Evolutionary conservation across 2,329 filamentous ascomycete species (phyloP), one percentile per base, ranked within the genome.

Genomic region (Hymenoscyphus occultus): DNA sequence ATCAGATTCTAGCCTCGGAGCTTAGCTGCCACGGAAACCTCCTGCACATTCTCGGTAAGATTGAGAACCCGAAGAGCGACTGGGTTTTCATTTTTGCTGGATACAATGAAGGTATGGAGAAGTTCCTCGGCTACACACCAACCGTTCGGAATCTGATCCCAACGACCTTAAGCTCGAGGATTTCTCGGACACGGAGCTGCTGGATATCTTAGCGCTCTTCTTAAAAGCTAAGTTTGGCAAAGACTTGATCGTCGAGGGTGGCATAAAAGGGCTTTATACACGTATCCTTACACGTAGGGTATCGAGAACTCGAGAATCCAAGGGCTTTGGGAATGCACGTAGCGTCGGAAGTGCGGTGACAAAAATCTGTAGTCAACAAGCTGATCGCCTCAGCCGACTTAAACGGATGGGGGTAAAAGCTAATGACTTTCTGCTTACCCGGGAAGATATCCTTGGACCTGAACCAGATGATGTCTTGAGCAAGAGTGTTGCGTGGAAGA

Each of bases 371-470:
- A 42, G 39, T 22, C 59, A 28, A 5, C 59, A 61, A 56, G 42
- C 59, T 12, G 40, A 61, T 5, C 59, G 59, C 6, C 2, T 56
- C 22, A 16, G 2, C 1, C 16, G 28, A 28, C 16, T 2, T 3
- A 2, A 9, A 56, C 3, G 31, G 7, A 19, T 5, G 45, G 14
- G 45, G 5, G 3, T 5, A 9, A 14, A 10, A 19, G 3, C 45
- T 1, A 12, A 48, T 4, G 45, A 48, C 6, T 9, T 48, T 48
- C 4, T 1, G 40, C 3, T 92, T 0, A 86, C 81, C 0, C 86
- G 84, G 67, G 84, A 89, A 70, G 90, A 93, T 67, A 74, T 93
- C 0, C 86, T 93, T 5, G 90, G 90, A 0, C 88, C 87, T 0
- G 84, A 90, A 63, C 89, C 88, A 0, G 79, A 80, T 0, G 69